Conservation (phyloP, 345 rosid genomes). For the Carallia pectinifolia region DNA sequence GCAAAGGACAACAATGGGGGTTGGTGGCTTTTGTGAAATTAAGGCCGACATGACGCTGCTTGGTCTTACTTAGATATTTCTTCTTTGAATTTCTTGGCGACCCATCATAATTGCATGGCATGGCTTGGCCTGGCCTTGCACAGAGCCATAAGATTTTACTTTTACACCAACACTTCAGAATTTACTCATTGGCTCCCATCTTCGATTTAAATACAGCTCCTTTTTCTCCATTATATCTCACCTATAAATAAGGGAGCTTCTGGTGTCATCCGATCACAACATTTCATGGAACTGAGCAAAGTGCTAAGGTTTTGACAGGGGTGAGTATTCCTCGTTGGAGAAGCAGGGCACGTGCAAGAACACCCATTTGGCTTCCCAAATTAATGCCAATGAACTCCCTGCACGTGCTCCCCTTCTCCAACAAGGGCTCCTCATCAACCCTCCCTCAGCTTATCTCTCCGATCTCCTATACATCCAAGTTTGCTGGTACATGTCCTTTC, state of each 20-base stretch:
- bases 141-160: background rate
- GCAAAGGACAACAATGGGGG: constrained; percentile 12
- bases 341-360: constrained; percentile 99
- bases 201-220: background rate
- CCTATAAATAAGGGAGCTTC: constrained; percentile 38
- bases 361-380: background rate
- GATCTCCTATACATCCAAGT: background rate
- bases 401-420: constrained; percentile 99
- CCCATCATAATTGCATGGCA: constrained; percentile 50
- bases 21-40: constrained; percentile 32
- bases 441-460: constrained; percentile 14
- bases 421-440: constrained; percentile 55
- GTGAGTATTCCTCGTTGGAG: constrained; percentile 83
- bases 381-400: constrained; percentile 13
- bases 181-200: constrained; percentile 16
- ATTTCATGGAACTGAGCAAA: background rate
- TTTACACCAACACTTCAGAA: constrained; percentile 5
- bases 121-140: constrained; percentile 22
- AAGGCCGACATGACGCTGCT: constrained; percentile 30
- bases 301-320: constrained; percentile 14
- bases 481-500: background rate
- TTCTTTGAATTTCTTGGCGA: constrained; percentile 31
- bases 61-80: constrained; percentile 23
- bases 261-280: no score
- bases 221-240: background rate